Percentiles rank a stretch among this genome's conserved stretches.
These are phyloP conservation scores for Candida sp. DNA, from an alignment of 1,139 yeast genomes.

Conservation along the genomic window DNA sequence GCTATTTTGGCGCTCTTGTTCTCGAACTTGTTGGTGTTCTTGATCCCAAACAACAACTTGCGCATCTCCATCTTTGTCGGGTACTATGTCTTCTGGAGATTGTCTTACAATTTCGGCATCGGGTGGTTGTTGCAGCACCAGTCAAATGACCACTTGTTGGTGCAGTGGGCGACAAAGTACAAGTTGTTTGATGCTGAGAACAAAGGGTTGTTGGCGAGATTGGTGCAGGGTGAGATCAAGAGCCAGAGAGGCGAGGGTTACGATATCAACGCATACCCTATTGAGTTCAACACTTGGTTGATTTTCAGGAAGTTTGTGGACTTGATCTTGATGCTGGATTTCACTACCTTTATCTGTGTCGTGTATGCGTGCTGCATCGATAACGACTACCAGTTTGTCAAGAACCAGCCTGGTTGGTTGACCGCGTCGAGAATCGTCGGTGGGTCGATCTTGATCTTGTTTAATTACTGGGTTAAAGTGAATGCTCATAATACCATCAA, in stretches of 20 bases:
- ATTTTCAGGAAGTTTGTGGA: slow-evolving; percentile 82
- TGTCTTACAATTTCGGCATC: slow-evolving; percentile 79
- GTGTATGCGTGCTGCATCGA: slow-evolving; percentile 62
- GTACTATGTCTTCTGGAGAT: slow-evolving; percentile 77
- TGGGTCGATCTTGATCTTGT: slow-evolving; percentile 59
- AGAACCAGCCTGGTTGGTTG: slow-evolving; percentile 37
- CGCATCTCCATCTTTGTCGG: slow-evolving; percentile 53
- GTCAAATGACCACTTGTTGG: slow-evolving; percentile 61
- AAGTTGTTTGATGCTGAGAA: slow-evolving; percentile 48
- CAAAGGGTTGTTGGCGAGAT: slow-evolving; percentile 38
- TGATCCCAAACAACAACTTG: slow-evolving; percentile 26
- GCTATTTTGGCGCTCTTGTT: slow-evolving; percentile 57
- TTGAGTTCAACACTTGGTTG: slow-evolving; percentile 86
- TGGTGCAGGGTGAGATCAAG: slow-evolving; percentile 49
- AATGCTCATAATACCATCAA: slow-evolving; percentile 91
- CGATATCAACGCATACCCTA: slow-evolving; percentile 57
- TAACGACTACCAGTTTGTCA: slow-evolving; percentile 44
- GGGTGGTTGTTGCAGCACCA: slow-evolving; percentile 74
- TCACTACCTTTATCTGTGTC: slow-evolving; percentile 73
- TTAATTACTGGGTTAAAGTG: slow-evolving; percentile 86
- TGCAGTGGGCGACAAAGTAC: slow-evolving; percentile 53
- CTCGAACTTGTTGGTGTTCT: slow-evolving; percentile 56
- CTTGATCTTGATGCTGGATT: slow-evolving; percentile 85
- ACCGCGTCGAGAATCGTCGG: slow-evolving; percentile 39
- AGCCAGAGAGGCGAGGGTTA: slow-evolving; percentile 66